Percentiles rank a stretch among this genome's conserved stretches.
Conservation (phyloP, 306 rosid species). For the Mimosa pudica region DNA sequence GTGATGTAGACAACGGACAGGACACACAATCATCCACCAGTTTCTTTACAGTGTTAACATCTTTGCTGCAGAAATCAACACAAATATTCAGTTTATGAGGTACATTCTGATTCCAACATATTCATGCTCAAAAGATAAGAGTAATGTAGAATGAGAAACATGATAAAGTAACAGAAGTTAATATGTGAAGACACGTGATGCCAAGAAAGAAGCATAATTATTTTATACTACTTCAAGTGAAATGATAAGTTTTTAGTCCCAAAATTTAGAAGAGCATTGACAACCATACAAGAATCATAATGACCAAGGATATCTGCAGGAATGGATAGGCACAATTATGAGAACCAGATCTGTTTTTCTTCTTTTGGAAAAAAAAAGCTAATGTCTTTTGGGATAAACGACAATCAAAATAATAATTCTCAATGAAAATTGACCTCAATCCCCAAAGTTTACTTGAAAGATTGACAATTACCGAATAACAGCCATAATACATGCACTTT, state of each 20-base stretch:
- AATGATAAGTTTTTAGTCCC: conserved; percentile 9
- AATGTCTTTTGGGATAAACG: neutral
- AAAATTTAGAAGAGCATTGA: conserved; percentile 24
- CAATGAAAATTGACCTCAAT: conserved; percentile 18
- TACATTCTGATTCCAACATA: neutral
- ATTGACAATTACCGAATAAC: conserved; percentile 2
- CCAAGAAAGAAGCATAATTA: conserved; percentile 15
- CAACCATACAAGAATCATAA: conserved; percentile 18
- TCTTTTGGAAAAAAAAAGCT: neutral
- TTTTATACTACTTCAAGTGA: conserved; percentile 2
- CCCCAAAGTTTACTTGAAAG: neutral
- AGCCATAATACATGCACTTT: neutral
- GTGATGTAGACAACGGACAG: conserved; percentile 73
- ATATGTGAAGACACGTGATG: conserved; percentile 10
- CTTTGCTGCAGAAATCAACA: conserved; percentile 74
- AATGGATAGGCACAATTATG: neutral
- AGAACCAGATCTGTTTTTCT: neutral
- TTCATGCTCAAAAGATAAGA: conserved; percentile 23
- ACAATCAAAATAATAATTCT: conserved; percentile 5
- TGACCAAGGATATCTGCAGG: conserved; percentile 10
- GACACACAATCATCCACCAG: conserved; percentile 88
- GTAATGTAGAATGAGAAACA: conserved; percentile 9
- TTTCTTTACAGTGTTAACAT: conserved; percentile 86
- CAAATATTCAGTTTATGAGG: conserved; percentile 18
- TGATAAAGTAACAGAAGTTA: conserved; percentile 16